A percentile compares a stretch with the other conserved stretches of the same genome.
These are phyloP conservation scores for Carex parvula DNA, from an alignment of 176 grass and related monocot genomes.

Conservation along the genomic window DNA sequence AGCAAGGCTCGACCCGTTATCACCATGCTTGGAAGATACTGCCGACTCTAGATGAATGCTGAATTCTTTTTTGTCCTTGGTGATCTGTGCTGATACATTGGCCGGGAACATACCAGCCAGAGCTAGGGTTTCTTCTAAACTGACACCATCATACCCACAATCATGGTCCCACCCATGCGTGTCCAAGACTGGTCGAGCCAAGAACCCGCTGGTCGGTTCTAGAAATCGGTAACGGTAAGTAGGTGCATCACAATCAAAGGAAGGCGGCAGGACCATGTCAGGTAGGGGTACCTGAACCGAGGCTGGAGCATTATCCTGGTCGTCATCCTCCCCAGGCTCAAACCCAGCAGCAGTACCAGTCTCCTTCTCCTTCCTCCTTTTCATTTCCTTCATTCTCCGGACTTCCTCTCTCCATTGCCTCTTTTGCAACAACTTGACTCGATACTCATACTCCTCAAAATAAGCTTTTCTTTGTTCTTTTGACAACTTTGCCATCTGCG, in stretches of 20 bases:
- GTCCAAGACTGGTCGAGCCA: slow-evolving; percentile 80
- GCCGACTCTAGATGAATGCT: slow-evolving; percentile 92
- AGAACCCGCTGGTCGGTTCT: slow-evolving; percentile 59
- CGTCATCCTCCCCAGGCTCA: slow-evolving; percentile 29
- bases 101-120: slow-evolving; percentile 59
- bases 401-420: slow-evolving; percentile 98
- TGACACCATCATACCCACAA: slow-evolving; percentile 89
- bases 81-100: slow-evolving; percentile 63
- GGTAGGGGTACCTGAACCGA: slow-evolving; percentile 72
- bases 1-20: slow-evolving; percentile 69
- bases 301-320: slow-evolving; percentile 81
- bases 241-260: slow-evolving; percentile 77
- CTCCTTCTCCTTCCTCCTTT: slow-evolving; percentile 58
- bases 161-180: slow-evolving; percentile 95
- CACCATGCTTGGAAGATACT: slow-evolving; percentile 80
- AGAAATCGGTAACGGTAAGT: slow-evolving; percentile 86
- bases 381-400: slow-evolving; percentile 85
- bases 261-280: slow-evolving; percentile 86
- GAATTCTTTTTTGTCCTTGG: slow-evolving; percentile 98
- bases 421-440: slow-evolving; percentile 93
- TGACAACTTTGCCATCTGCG: slow-evolving; percentile 73
- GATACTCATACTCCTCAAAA: slow-evolving; percentile 98
- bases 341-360: slow-evolving; percentile 39
- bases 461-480: slow-evolving; percentile 85
- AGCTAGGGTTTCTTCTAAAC: slow-evolving; percentile 71